Evolutionary conservation across 192 early-diverging fungal species (phyloP), one percentile per base, ranked within the genome.

Genomic region (Allomyces arbusculus): DNA sequence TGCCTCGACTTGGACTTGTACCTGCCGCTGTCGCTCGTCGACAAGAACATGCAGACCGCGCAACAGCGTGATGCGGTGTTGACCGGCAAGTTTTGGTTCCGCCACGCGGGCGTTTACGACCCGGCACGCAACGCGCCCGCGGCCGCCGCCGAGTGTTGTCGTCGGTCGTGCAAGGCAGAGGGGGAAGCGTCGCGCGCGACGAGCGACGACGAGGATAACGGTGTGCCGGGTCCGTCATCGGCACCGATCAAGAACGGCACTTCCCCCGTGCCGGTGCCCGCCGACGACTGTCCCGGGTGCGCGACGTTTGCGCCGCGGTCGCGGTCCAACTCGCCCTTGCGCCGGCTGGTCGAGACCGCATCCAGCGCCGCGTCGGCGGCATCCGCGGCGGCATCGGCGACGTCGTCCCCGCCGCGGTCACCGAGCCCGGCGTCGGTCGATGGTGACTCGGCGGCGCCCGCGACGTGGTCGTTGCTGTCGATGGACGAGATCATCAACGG

Each of bases 401-500:
- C 23, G 64, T 64, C 10, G 20, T 14, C n/a, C 1, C 8, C 23
- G 44, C 9, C 24, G 63, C 16, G 33, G 24, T 20, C 24, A 0
- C 19, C 44, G 20, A 50, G 16, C 10, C 44, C n/a, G 33, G 20
- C 44, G 44, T 44, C 14, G 40, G 44, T 22, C 24, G 44, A 40
- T 7, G 24, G 9, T 16, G 20, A 43, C 61, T n/a, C 16, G 61
- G 26, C 45, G 2, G 63, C 70, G 43, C 23, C 25, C 8, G 61
- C 55, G 12, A 64, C 83, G 23, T 81, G 83, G 62, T 82, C 76
- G 40, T 73, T 87, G 66, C 84, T 94, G 84, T 86, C 89, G 3
- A 82, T 93, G n/a, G 79, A 91, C 69, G 89, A 94, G 66, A 94
- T 96, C 68, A 83, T 99, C 74, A 92, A 93, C 70, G 92, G 91